Base-by-base conservation (phyloP, 331 rosid species). In the Ulmus americana region DNA sequence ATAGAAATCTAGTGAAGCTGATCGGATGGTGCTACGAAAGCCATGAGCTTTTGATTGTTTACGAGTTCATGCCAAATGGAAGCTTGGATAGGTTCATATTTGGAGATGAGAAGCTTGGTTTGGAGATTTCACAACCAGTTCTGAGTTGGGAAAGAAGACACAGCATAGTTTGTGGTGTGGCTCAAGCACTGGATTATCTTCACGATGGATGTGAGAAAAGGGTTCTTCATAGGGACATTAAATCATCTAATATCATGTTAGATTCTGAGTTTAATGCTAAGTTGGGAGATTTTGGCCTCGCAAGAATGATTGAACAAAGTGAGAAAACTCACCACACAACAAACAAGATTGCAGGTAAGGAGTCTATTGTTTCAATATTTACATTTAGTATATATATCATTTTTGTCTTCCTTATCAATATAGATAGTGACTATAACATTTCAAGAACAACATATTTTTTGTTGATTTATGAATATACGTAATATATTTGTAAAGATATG, bases 261-360 rank as follows among this genome's bases (percentile, higher is more conserved):
- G 95, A 90, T 59, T 75, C 79, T 0, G 81, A 83, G 0, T 85
- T 77, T 74, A 75, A 57, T 6, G 81, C 97, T 0, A 77, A 65
- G 65, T 70, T 90, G 22, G 95, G 97, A 7, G 97, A 90, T 48
- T 90, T 90, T 9, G 97, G 97, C 20, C 62, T 90, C 18, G 97
- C 97, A 0, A 79, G 95, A 1, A 80, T 81, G 0, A 80, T 86
- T 48, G 85, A 69, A 48, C 53, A 76, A 52, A 74, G 76, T 12
- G 77, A 82, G 11, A 73, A 76, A 45, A 85, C 97, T 9, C 97
- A 87, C 70, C 94, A 90, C 61, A 76, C 94, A 2, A 90, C 95
- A 5, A 85, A 74, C 39, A 87, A 75, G 55, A 83, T 90, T 45
- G 95, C 95, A 28, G 35, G 35, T 28, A 28, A 28, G 35, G 35